Evolutionary conservation across 768 basidiomycete genomes (phyloP).

Genomic region (Glaciozyma antarctica): DNA sequence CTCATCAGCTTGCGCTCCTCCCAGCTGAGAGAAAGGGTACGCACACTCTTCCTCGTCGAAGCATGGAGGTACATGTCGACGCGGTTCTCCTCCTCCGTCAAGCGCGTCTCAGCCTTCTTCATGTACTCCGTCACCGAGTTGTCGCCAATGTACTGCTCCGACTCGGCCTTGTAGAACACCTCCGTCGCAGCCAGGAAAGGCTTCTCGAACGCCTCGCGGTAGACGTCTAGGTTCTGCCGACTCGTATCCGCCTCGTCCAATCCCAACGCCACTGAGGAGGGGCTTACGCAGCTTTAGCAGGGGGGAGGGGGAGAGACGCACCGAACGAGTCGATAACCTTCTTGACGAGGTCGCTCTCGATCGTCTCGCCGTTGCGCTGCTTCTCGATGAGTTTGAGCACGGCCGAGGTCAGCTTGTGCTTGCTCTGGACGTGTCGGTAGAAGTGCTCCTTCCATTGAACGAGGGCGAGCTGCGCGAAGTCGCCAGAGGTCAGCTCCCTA

Average conservation of each 20-base stretch:
- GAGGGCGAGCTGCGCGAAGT: constrained; percentile 61
- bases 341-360: constrained; percentile 86
- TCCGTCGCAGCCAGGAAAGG: constrained; percentile 84
- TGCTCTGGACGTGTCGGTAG: constrained; percentile 77
- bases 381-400: constrained; percentile 81
- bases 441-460: constrained; percentile 93
- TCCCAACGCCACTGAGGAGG: constrained; percentile 62
- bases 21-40: constrained; percentile 41
- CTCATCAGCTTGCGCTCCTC: neutral
- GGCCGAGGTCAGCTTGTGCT: constrained; percentile 74
- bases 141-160: constrained; percentile 74
- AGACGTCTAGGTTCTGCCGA: constrained; percentile 85
- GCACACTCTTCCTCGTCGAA: constrained; percentile 64
- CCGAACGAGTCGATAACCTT: constrained; percentile 85
- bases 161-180: constrained; percentile 84
- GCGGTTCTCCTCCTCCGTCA: constrained; percentile 88
- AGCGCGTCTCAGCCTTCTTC: constrained; percentile 82
- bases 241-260: constrained; percentile 85
- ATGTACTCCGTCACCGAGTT: constrained; percentile 90
- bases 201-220: constrained; percentile 77
- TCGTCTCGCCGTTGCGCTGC: constrained; percentile 85
- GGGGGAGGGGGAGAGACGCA: constrained; percentile 29
- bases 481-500: neutral
- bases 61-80: constrained; percentile 89
- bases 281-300: neutral